Evolutionary conservation across 2,329 filamentous ascomycete genomes (phyloP).

Genomic region (Pseudocercospora ulei): DNA sequence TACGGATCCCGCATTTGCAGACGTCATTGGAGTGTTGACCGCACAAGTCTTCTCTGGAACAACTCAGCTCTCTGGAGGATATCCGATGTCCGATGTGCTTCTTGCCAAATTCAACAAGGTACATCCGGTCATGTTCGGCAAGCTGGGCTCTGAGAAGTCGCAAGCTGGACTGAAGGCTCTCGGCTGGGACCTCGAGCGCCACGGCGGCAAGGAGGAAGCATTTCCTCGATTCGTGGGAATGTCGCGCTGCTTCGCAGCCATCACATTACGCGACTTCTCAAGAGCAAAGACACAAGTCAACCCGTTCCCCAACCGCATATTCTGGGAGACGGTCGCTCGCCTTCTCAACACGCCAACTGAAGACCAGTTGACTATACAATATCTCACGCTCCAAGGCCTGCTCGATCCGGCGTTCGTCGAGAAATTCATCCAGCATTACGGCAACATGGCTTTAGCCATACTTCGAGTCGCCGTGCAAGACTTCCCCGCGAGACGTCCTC

Average conservation of each 20-base stretch:
- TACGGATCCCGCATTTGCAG: conserved; percentile 45
- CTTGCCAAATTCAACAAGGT: conserved; percentile 73
- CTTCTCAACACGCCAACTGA: conserved; percentile 64
- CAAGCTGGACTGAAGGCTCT: background rate
- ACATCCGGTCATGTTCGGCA: conserved; percentile 79
- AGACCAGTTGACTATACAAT: conserved; percentile 42
- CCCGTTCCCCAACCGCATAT: conserved; percentile 67
- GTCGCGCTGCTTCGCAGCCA: conserved; percentile 59
- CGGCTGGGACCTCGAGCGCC: background rate
- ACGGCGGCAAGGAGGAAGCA: background rate
- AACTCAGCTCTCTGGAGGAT: conserved; percentile 51
- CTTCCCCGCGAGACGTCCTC: conserved; percentile 8
- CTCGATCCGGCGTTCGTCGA: conserved; percentile 53
- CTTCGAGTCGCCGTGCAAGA: conserved; percentile 11
- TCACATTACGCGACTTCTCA: conserved; percentile 73
- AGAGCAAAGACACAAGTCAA: conserved; percentile 50
- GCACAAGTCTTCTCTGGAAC: conserved; percentile 64
- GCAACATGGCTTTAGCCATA: conserved; percentile 12
- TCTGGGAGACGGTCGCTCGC: conserved; percentile 68
- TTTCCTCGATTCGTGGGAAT: conserved; percentile 9
- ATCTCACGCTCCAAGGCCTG: conserved; percentile 45
- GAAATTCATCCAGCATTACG: conserved; percentile 53
- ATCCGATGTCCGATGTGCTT: conserved; percentile 69
- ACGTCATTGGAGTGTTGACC: conserved; percentile 68
- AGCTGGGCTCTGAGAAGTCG: conserved; percentile 49